These are phyloP conservation scores for Leccinum boreale DNA, from an alignment of 768 basidiomycete species.

Conservation along the genomic window DNA sequence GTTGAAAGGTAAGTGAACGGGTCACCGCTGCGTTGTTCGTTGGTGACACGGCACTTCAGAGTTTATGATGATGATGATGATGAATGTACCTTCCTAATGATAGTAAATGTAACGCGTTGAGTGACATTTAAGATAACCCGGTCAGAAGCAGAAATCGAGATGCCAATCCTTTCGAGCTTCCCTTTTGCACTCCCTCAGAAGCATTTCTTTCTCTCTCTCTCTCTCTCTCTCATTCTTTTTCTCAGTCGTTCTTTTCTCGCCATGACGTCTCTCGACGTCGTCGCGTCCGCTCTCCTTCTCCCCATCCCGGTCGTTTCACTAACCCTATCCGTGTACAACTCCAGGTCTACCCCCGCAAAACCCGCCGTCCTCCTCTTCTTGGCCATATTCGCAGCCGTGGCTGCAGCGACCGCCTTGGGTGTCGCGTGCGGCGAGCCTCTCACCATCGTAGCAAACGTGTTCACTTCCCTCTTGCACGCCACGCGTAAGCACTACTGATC, in stretches of 20 bases:
- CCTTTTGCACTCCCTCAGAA: constrained; percentile 1
- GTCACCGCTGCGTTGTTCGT: not conserved
- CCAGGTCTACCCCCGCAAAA: constrained; percentile 7
- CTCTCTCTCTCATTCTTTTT: constrained; percentile 7
- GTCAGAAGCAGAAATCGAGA: constrained; percentile 15
- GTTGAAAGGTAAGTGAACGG: constrained; percentile 8
- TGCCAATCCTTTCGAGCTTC: constrained; percentile 8
- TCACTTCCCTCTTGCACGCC: constrained; percentile 18
- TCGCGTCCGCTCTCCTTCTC: constrained; percentile 27
- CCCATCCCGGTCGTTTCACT: constrained; percentile 21
- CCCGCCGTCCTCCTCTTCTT: constrained; percentile 17
- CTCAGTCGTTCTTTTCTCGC: constrained; percentile 17
- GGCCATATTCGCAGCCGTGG: constrained; percentile 20
- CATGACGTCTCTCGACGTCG: constrained; percentile 25
- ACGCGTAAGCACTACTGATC: constrained; percentile 14
- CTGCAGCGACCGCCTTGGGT: constrained; percentile 20
- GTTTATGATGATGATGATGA: not conserved
- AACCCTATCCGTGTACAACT: constrained; percentile 8
- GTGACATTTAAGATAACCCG: not conserved
- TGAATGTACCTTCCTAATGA: not conserved
- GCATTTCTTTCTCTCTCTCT: not conserved
- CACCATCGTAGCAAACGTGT: constrained; percentile 13
- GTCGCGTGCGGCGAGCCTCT: constrained; percentile 15
- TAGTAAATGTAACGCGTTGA: not conserved
- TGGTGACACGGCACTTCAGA: constrained; percentile 8